Base-by-base conservation (phyloP, 345 rosid species). In the Corymbia maculata region DNA sequence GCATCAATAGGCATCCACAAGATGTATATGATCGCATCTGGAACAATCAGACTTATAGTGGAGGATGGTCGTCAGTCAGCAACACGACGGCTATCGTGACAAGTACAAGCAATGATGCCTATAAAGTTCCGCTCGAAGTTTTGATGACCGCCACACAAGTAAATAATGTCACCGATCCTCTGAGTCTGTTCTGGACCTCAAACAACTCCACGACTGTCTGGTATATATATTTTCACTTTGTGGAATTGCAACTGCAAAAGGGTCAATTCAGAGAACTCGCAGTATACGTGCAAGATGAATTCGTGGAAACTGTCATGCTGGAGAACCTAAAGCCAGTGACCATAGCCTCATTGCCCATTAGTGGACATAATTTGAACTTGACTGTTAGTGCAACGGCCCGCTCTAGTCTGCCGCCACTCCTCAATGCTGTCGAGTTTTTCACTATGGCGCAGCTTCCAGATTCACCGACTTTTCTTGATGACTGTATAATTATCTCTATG, bases 371-470 rank as follows among this genome's bases (percentile, higher is more conserved):
- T n/a, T 44, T 82, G 32, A 32, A 2, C 57, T 19, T 53, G 0
- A 19, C 57, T 53, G 0, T 53, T 19, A 19, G 2, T 19, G 57
- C 24, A 24, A 53, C 24, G 1, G 2, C 9, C 9, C 57, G 0
- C 24, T 53, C 57, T 19, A 53, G 24, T 7, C 10, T 53, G 24
- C 57, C 57, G 6, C 57, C 4, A 1, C 57, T 53, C 57, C 24
- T 53, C 24, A 53, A 53, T 86, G 95, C 94, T 22, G 50, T 92
- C 1, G 93, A 93, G 92, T 75, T 89, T 44, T 94, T 75, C 57
- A 51, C 45, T 61, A 89, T 88, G 85, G 85, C 82, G 42, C 86
- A 89, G 52, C 87, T 89, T 1, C 88, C 86, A 75, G 90, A 87
- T 53, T 50, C 82, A 68, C 86, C 79, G 50, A 93, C 90, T 30